Evolutionary conservation across 352 stramenopile species (phyloP).

Genomic region (Phytophthora sojae): DNA sequence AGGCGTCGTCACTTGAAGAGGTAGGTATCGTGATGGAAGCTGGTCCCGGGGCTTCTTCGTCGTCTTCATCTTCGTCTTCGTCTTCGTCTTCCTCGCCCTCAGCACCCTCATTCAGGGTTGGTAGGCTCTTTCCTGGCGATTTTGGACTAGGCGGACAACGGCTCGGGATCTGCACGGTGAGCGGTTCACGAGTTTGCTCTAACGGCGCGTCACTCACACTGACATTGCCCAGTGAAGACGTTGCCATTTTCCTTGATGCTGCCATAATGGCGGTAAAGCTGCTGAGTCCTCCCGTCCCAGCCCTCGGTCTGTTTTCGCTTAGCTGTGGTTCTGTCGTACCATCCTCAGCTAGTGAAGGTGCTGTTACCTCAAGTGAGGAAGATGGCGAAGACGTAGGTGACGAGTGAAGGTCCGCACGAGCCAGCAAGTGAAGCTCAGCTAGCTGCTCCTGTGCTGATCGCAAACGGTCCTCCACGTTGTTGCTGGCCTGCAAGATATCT

Average conservation of each 20-base stretch:
- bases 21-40: not conserved
- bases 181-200: not conserved
- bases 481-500: slow-evolving; percentile 6
- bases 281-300: slow-evolving; percentile 20
- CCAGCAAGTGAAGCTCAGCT: slow-evolving; percentile 54
- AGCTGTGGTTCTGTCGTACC: not conserved
- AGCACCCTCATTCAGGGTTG: slow-evolving; percentile 25
- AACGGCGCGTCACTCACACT: not conserved
- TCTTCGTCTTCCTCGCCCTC: slow-evolving; percentile 30
- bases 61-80: slow-evolving; percentile 26
- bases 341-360: slow-evolving; percentile 4
- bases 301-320: slow-evolving; percentile 10
- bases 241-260: slow-evolving; percentile 26
- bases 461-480: slow-evolving; percentile 17
- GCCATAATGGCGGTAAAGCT: slow-evolving; percentile 32
- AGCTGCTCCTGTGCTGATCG: slow-evolving; percentile 41
- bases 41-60: slow-evolving; percentile 34
- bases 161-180: slow-evolving; percentile 1
- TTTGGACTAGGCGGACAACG: slow-evolving; percentile 9
- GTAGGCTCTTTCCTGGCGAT: slow-evolving; percentile 13
- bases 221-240: not conserved
- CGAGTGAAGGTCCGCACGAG: slow-evolving; percentile 43
- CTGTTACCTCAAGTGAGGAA: slow-evolving; percentile 1
- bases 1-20: slow-evolving; percentile 11
- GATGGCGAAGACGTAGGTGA: not conserved